Evolutionary conservation across 2,329 filamentous ascomycete genomes (phyloP), one percentile per base, ranked within the genome.

Genomic region (Drechslerella stenobrocha): DNA sequence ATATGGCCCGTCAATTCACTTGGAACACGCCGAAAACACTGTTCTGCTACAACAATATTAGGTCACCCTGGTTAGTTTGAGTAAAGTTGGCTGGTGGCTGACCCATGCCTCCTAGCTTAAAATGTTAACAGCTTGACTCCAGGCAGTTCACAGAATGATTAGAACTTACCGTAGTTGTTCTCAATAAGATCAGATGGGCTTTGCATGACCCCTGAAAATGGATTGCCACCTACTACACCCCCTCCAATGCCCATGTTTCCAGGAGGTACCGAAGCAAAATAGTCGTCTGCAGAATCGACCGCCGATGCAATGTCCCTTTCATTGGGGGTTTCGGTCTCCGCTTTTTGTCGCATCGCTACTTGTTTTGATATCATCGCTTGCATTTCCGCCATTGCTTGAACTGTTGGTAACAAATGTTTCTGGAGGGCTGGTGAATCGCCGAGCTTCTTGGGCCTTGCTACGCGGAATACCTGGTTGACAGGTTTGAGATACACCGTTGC

Each of bases 401-500:
- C 63, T 0, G 83, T 82, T 0, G 85, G 83, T 0, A 89, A 77
- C 13, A 81, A 79, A 57, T 88, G 83, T 70, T 84, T 86, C 77
- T 96, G 93, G 35, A 98, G 80, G 0, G 91, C 91, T 0, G 92
- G 91, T 1, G 87, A 92, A 53, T 95, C 89, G 57, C 85, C 81
- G 1, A 98, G 81, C 59, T 85, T 86, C 20, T 90, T 83, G 0
- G 89, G 87, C 11, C 93, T 84, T 9, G 93, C 92, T 15, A 87
- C 87, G 60, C 93, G 87, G 81, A 98, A 98, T 7, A 98, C 93
- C 55, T 93, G 92, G 76, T 97, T 90, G 3, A 98, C 92, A 2
- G 93, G 93, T 77, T 98, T 98, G 50, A 98, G 84, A 77, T 98
- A 98, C 52, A 98, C 92, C 0, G 93, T 98, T 2, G 93, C 93